These are phyloP conservation scores for Nymphaea colorata DNA, from an alignment of 164 flowering plant species.

Conservation along the genomic window DNA sequence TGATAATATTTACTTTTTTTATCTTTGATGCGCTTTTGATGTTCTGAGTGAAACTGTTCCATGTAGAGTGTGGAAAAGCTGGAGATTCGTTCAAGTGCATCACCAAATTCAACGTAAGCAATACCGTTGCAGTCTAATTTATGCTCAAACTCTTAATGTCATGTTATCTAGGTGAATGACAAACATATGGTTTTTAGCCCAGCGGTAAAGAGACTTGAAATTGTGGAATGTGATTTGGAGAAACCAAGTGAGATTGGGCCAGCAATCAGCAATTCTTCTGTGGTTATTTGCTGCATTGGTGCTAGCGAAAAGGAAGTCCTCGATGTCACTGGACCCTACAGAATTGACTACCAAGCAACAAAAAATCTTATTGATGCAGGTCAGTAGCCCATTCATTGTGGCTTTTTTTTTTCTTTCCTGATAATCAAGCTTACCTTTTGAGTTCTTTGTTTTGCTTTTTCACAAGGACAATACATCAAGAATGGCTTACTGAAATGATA, in stretches of 20 bases:
- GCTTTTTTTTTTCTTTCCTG: not conserved
- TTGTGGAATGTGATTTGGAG: slow-evolving; percentile 95
- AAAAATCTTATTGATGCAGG: slow-evolving; percentile 91
- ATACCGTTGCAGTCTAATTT: not conserved
- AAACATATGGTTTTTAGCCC: slow-evolving; percentile 55
- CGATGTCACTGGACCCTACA: slow-evolving; percentile 86
- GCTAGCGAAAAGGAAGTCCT: slow-evolving; percentile 94
- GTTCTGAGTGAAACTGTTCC: not conserved
- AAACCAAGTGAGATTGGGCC: slow-evolving; percentile 41
- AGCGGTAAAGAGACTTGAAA: slow-evolving; percentile 92
- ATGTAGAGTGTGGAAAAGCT: slow-evolving; percentile 62
- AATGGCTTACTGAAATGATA: too few relatives aligned
- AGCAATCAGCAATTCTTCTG: slow-evolving; percentile 68
- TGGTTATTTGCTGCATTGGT: slow-evolving; percentile 91
- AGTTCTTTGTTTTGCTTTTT: too few relatives aligned
- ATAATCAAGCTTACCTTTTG: not conserved
- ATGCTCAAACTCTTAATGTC: not conserved
- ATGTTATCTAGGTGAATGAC: not conserved
- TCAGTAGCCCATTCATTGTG: slow-evolving; percentile 9
- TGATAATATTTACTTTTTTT: too few relatives aligned
- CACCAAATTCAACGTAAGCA: slow-evolving; percentile 38
- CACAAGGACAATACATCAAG: too few relatives aligned
- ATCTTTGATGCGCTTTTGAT: not conserved
- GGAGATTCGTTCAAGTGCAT: slow-evolving; percentile 37
- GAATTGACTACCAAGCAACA: slow-evolving; percentile 83